Percentiles rank a stretch among this genome's conserved stretches.
These are phyloP conservation scores for Magnusiomyces suaveolens DNA, from an alignment of 1,139 yeast genomes.

Conservation along the genomic window DNA sequence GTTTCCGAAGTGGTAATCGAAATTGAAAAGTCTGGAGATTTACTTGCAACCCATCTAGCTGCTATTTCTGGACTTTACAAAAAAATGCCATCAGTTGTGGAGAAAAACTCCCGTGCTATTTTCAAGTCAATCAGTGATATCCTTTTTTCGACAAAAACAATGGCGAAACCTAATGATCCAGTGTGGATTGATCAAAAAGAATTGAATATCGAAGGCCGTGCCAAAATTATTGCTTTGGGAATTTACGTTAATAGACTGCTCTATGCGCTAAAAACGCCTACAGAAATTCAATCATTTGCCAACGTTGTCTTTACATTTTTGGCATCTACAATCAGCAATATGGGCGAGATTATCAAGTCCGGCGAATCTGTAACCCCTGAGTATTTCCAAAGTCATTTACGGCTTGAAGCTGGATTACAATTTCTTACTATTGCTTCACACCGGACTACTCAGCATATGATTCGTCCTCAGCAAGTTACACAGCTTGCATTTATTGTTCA, in stretches of 20 bases:
- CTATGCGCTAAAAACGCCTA: slow-evolving; percentile 36
- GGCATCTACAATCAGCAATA: slow-evolving; percentile 57
- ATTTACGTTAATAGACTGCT: slow-evolving; percentile 56
- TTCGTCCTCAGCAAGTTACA: slow-evolving; percentile 45
- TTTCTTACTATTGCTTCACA: slow-evolving; percentile 55
- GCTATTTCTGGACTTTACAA: slow-evolving; percentile 52
- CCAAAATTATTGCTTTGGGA: slow-evolving; percentile 41
- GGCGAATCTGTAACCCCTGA: slow-evolving; percentile 48
- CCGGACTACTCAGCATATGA: slow-evolving; percentile 44
- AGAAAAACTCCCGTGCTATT: slow-evolving; percentile 47
- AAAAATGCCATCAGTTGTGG: slow-evolving; percentile 43
- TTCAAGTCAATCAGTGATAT: slow-evolving; percentile 47
- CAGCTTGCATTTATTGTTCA: slow-evolving; percentile 53
- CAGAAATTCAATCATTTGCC: slow-evolving; percentile 35
- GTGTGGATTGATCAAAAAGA: slow-evolving; percentile 45
- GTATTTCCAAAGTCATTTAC: slow-evolving; percentile 48
- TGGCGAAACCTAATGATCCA: slow-evolving; percentile 24
- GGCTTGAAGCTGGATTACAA: slow-evolving; percentile 59
- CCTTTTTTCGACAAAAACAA: slow-evolving; percentile 23
- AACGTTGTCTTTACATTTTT: slow-evolving; percentile 61
- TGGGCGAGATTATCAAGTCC: slow-evolving; percentile 66
- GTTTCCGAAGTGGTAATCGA: slow-evolving; percentile 32
- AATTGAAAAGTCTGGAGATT: slow-evolving; percentile 32
- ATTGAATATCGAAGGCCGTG: slow-evolving; percentile 36
- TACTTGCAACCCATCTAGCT: slow-evolving; percentile 50